Evolutionary conservation across 2,329 filamentous ascomycete genomes (phyloP).

Genomic region (Lachnellula willkommii): DNA sequence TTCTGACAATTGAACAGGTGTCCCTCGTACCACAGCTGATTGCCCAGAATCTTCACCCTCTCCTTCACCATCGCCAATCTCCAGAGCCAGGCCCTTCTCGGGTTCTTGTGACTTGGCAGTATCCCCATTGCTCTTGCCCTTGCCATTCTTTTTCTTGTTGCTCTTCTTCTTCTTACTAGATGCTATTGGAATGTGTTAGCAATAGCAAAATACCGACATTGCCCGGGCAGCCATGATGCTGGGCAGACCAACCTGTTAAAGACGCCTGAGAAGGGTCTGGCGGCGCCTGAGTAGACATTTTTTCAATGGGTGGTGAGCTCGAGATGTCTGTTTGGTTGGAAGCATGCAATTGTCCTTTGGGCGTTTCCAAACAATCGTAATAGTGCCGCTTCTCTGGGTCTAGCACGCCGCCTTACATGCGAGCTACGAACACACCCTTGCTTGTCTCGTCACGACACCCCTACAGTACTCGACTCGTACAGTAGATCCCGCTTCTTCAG

Average conservation of each 20-base stretch:
- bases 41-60: constrained; percentile 37
- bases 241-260: constrained; percentile 27
- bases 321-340: not conserved
- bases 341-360: not conserved
- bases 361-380: not conserved
- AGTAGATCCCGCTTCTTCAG: too few species aligned
- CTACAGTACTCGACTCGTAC: not conserved
- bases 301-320: constrained; percentile 5
- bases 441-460: not conserved
- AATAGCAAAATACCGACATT: constrained; percentile 8
- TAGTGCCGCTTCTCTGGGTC: not conserved
- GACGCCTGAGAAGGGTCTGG: constrained; percentile 26
- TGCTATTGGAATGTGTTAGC: constrained; percentile 32
- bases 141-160: constrained; percentile 49
- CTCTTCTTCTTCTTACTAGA: constrained; percentile 49
- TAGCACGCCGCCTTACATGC: not conserved
- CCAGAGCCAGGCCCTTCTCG: constrained; percentile 35
- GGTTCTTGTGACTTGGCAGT: constrained; percentile 23
- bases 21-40: constrained; percentile 31
- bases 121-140: constrained; percentile 37
- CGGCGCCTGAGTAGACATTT: constrained; percentile 31
- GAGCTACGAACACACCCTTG: not conserved
- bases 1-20: constrained; percentile 29
- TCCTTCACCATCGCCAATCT: constrained; percentile 36
- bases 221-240: not conserved